Evolutionary conservation across 805 yeast species (phyloP).

Genomic region (Zygoascus tannicola): DNA sequence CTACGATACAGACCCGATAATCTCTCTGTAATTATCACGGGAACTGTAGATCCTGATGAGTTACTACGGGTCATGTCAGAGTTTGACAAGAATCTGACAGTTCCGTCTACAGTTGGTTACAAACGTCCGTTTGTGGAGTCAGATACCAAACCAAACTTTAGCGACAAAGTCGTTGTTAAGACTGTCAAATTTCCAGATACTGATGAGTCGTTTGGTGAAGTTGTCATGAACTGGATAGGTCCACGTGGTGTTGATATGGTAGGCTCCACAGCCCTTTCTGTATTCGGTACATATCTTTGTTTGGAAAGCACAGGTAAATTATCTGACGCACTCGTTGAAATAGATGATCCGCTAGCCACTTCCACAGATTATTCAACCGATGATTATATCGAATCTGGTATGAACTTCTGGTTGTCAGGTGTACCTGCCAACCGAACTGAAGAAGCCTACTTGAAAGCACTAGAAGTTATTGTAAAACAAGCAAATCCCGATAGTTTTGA

Average conservation of each 20-base stretch:
- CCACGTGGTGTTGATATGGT: conserved; percentile 48
- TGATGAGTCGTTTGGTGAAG: conserved; percentile 77
- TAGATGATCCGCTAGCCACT: conserved; percentile 73
- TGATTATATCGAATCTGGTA: conserved; percentile 55
- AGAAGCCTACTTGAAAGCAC: conserved; percentile 35
- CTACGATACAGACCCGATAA: conserved; percentile 73
- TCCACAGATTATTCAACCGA: conserved; percentile 62
- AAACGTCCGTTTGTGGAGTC: conserved; percentile 75
- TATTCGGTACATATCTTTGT: conserved; percentile 64
- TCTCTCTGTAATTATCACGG: conserved; percentile 73
- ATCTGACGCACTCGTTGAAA: conserved; percentile 63
- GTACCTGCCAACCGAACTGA: conserved; percentile 62
- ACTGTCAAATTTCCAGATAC: conserved; percentile 76
- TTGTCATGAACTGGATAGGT: conserved; percentile 72
- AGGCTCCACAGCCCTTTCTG: conserved; percentile 58
- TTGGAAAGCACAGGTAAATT: conserved; percentile 71
- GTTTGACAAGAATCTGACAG: conserved; percentile 49
- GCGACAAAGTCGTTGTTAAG: conserved; percentile 32
- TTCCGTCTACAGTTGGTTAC: conserved; percentile 29
- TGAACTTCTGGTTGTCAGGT: conserved; percentile 50
- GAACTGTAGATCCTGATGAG: conserved; percentile 71
- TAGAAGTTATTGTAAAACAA: conserved; percentile 44
- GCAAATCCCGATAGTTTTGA: conserved; percentile 45
- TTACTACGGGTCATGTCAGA: conserved; percentile 47
- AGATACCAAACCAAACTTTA: conserved; percentile 34